A percentile compares a stretch with the other conserved stretches of the same genome.
Evolutionary conservation across 768 basidiomycete species (phyloP).

Genomic region (Boletus vinaceobasis): DNA sequence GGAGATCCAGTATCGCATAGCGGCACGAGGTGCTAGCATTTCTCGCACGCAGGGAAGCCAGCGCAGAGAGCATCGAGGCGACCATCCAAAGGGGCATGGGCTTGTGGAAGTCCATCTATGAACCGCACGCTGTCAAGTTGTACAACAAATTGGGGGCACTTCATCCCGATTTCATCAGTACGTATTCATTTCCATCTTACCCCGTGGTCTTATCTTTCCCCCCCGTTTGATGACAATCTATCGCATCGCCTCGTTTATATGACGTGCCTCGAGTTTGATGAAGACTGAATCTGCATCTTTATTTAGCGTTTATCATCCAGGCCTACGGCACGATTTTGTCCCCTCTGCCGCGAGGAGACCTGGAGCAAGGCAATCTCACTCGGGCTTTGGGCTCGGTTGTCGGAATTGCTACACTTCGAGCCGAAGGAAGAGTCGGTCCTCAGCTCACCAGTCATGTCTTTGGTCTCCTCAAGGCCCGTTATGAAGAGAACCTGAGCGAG

Average conservation of each 20-base stretch:
- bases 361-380: constrained; percentile 79
- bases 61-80: constrained; percentile 62
- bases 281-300: constrained; percentile 23
- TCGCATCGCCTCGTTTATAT: constrained; percentile 28
- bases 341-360: constrained; percentile 65
- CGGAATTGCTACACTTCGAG: constrained; percentile 79
- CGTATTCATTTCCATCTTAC: constrained; percentile 39
- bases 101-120: constrained; percentile 86
- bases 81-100: constrained; percentile 63
- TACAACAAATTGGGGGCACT: constrained; percentile 81
- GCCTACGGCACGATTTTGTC: constrained; percentile 76
- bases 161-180: constrained; percentile 93
- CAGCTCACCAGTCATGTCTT: constrained; percentile 88
- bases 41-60: constrained; percentile 47
- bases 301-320: constrained; percentile 81
- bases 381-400: constrained; percentile 81
- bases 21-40: constrained; percentile 25
- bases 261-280: constrained; percentile 33
- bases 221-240: constrained; percentile 26
- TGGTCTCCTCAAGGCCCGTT: constrained; percentile 82
- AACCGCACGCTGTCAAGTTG: constrained; percentile 86
- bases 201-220: constrained; percentile 34
- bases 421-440: constrained; percentile 80
- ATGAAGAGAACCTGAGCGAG: constrained; percentile 52
- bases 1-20: constrained; percentile 11